These are phyloP conservation scores for Yueomyces sinensis DNA, from an alignment of 805 yeast species.

Conservation along the genomic window DNA sequence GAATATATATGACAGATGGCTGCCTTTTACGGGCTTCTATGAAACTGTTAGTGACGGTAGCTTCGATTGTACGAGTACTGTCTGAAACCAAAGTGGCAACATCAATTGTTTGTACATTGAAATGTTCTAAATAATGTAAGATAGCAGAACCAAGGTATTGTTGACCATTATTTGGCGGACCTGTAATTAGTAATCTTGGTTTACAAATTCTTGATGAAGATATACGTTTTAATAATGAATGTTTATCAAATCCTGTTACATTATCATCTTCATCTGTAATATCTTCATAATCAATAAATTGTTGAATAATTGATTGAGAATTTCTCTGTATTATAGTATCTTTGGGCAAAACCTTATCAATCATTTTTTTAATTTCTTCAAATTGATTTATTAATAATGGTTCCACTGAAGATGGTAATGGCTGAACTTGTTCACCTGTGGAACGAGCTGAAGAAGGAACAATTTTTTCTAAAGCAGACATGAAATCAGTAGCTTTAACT, in stretches of 20 bases:
- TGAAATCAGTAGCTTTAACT: slow-evolving; percentile 74
- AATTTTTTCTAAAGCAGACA: slow-evolving; percentile 72
- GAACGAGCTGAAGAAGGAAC: slow-evolving; percentile 90
- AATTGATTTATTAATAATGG: slow-evolving; percentile 50
- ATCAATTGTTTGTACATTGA: slow-evolving; percentile 77
- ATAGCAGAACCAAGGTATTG: slow-evolving; percentile 74
- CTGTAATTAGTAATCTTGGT: slow-evolving; percentile 68
- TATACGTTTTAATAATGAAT: slow-evolving; percentile 40
- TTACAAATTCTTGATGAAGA: slow-evolving; percentile 56
- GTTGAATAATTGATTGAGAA: slow-evolving; percentile 21
- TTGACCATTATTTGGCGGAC: slow-evolving; percentile 74
- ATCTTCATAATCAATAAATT: slow-evolving; percentile 22
- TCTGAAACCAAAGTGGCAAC: slow-evolving; percentile 67
- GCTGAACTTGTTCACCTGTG: slow-evolving; percentile 56
- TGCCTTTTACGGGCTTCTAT: slow-evolving; percentile 81
- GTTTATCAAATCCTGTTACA: slow-evolving; percentile 57
- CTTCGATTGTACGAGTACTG: slow-evolving; percentile 69
- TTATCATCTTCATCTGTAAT: slow-evolving; percentile 13
- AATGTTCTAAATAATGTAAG: slow-evolving; percentile 73
- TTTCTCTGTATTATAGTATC: slow-evolving; percentile 7
- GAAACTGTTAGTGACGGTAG: slow-evolving; percentile 68
- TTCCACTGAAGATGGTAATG: slow-evolving; percentile 59
- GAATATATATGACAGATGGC: slow-evolving; percentile 76
- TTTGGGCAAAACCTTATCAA: slow-evolving; percentile 53
- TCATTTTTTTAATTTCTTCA: slow-evolving; percentile 29